Evolutionary conservation across 1,139 yeast species (phyloP).

Genomic region (Lodderomyces pseudojiufengensis): DNA sequence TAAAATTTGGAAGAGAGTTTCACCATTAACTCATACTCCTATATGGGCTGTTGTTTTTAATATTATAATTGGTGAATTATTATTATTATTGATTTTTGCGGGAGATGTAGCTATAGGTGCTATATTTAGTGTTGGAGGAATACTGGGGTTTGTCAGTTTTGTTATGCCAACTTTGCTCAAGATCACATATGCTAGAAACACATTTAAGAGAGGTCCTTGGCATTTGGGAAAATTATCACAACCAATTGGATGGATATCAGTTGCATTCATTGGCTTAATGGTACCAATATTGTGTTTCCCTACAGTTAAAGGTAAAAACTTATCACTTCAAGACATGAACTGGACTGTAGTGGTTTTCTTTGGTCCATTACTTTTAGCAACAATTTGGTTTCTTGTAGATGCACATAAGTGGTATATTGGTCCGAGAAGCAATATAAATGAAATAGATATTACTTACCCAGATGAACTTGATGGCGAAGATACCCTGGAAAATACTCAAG

Average conservation of each 20-base stretch:
- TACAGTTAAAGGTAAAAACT: constrained; percentile 34
- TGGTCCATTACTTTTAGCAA: constrained; percentile 56
- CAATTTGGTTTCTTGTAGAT: constrained; percentile 50
- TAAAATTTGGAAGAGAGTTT: constrained; percentile 50
- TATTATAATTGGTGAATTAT: constrained; percentile 52
- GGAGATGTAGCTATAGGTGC: constrained; percentile 72
- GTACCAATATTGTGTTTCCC: constrained; percentile 70
- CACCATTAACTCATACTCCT: constrained; percentile 58
- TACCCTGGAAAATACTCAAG: constrained; percentile 10
- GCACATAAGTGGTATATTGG: constrained; percentile 68
- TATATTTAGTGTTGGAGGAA: constrained; percentile 74
- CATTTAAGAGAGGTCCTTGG: constrained; percentile 69
- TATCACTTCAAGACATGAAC: constrained; percentile 53
- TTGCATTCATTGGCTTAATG: constrained; percentile 54
- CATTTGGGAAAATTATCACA: constrained; percentile 54
- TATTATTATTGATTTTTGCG: constrained; percentile 59
- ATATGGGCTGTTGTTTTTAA: constrained; percentile 68
- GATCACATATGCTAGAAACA: constrained; percentile 51
- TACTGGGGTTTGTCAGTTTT: constrained; percentile 68
- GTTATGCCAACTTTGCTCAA: constrained; percentile 64
- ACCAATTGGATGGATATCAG: constrained; percentile 36
- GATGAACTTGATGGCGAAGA: constrained; percentile 11
- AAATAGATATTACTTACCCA: constrained; percentile 23
- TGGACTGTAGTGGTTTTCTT: constrained; percentile 70
- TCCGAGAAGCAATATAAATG: constrained; percentile 58